Evolutionary conservation across 805 yeast genomes (phyloP).

Genomic region (Candida lessepsii): DNA sequence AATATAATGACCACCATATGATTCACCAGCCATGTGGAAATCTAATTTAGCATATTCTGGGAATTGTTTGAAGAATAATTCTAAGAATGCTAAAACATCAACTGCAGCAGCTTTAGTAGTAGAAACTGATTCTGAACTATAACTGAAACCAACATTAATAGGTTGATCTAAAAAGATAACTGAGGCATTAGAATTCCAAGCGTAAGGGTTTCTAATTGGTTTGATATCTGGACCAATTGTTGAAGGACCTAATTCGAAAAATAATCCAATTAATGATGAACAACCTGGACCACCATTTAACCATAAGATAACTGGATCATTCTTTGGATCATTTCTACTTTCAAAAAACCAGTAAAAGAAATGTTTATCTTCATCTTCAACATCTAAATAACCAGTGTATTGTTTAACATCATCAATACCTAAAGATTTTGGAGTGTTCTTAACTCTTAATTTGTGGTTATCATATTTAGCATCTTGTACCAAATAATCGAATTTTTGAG

Average conservation of each 20-base stretch:
- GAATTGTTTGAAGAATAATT: slow-evolving; percentile 37
- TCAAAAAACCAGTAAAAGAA: slow-evolving; percentile 47
- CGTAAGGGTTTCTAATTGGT: slow-evolving; percentile 29
- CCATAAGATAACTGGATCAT: slow-evolving; percentile 36
- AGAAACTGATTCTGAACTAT: slow-evolving; percentile 30
- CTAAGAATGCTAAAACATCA: slow-evolving; percentile 37
- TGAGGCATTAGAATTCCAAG: slow-evolving; percentile 37
- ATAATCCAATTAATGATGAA: slow-evolving; percentile 33
- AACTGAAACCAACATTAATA: slow-evolving; percentile 33
- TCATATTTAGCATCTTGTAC: slow-evolving; percentile 39
- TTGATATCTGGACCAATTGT: slow-evolving; percentile 26
- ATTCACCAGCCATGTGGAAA: slow-evolving; percentile 44
- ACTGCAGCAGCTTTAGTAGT: slow-evolving; percentile 34
- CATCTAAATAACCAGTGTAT: slow-evolving; percentile 82
- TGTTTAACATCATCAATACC: slow-evolving; percentile 84
- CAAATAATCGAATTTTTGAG: slow-evolving; percentile 31
- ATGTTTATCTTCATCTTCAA: slow-evolving; percentile 66
- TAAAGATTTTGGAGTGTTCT: slow-evolving; percentile 58
- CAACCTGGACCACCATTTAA: slow-evolving; percentile 41
- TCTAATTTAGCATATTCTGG: slow-evolving; percentile 25
- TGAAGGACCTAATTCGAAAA: slow-evolving; percentile 36
- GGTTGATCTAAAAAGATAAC: slow-evolving; percentile 43
- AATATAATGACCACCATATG: slow-evolving; percentile 48
- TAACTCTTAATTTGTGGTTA: slow-evolving; percentile 59
- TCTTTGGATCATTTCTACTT: slow-evolving; percentile 42